Percentiles rank a stretch among this genome's conserved stretches.
Evolutionary conservation across 2,329 filamentous ascomycete species (phyloP).

Genomic region (Dactylonectria macrodidyma): DNA sequence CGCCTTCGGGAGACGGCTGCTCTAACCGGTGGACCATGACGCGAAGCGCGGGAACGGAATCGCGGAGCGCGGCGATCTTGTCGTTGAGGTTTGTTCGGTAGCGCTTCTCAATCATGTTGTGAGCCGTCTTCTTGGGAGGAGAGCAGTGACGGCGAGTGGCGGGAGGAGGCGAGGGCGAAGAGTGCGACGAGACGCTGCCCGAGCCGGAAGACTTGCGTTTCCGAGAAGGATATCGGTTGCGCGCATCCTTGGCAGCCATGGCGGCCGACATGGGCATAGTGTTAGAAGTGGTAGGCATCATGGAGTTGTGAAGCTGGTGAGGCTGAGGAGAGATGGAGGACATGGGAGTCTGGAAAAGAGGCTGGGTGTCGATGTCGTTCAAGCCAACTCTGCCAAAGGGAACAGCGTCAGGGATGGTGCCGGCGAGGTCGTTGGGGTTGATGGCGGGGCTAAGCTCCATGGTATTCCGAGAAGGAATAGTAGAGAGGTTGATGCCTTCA

Average conservation of each 20-base stretch:
- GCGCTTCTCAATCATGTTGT: constrained; percentile 97
- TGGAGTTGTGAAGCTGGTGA: constrained; percentile 39
- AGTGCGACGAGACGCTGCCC: constrained; percentile 48
- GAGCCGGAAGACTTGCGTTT: constrained; percentile 53
- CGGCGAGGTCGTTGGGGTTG: constrained; percentile 47
- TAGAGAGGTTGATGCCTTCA: constrained; percentile 46
- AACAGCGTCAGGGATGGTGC: constrained; percentile 45
- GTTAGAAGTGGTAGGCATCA: constrained; percentile 40
- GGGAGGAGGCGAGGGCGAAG: constrained; percentile 59
- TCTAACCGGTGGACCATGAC: constrained; percentile 75
- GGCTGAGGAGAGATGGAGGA: constrained; percentile 47
- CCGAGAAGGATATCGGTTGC: constrained; percentile 46
- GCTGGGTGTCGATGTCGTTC: constrained; percentile 48
- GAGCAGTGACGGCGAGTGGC: constrained; percentile 49
- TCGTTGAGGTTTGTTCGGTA: constrained; percentile 96
- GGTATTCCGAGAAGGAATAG: constrained; percentile 45
- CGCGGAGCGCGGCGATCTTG: constrained; percentile 90
- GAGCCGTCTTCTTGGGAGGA: constrained; percentile 84
- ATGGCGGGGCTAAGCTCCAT: constrained; percentile 49
- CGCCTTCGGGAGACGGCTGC: constrained; percentile 72
- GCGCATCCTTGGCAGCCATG: constrained; percentile 39
- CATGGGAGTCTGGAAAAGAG: constrained; percentile 48
- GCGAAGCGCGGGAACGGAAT: constrained; percentile 89
- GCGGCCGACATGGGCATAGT: constrained; percentile 36
- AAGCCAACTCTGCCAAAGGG: constrained; percentile 47